phyloP scores from a whole-genome alignment of 2,329 filamentous ascomycete genomes.

The Falciphora oryzae region DNA sequence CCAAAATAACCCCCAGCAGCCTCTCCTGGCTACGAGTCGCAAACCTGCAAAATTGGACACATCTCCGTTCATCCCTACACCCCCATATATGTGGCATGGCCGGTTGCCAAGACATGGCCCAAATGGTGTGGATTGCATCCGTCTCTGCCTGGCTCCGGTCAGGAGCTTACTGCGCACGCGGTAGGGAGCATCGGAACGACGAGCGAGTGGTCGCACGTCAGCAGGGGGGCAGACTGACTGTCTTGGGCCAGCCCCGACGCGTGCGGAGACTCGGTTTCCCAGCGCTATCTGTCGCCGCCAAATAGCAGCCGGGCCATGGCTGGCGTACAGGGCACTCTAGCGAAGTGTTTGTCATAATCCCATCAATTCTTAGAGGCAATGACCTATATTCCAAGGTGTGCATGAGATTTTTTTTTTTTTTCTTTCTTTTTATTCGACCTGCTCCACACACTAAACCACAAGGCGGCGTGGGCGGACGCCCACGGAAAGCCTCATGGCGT shows the following conservation, averaged over 20 bases:
- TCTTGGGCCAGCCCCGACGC: not conserved
- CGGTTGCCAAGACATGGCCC: not conserved
- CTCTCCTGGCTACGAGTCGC: not conserved
- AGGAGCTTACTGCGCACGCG: not conserved
- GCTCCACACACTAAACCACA: not conserved
- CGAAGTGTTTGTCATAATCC: too few species aligned
- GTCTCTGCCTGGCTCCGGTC: not conserved
- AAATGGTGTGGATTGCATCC: not conserved
- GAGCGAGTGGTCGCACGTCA: not conserved
- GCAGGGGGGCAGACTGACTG: not conserved
- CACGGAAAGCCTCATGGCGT: not conserved
- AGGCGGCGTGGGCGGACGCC: too few species aligned
- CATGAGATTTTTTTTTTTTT: not conserved
- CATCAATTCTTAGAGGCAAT: not conserved
- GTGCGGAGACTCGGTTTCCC: not conserved
- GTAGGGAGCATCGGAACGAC: not conserved
- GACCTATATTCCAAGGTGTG: not conserved
- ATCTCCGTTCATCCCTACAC: slow-evolving; percentile 1
- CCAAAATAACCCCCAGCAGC: not conserved
- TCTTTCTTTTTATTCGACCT: not conserved
- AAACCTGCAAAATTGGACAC: not conserved
- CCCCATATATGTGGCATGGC: not conserved
- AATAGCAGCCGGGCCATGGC: too few species aligned
- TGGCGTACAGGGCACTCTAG: too few species aligned
- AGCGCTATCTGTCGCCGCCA: not conserved